These are phyloP conservation scores for Colletotrichum kahawae DNA, from an alignment of 2,329 filamentous ascomycete genomes.

Conservation along the genomic window DNA sequence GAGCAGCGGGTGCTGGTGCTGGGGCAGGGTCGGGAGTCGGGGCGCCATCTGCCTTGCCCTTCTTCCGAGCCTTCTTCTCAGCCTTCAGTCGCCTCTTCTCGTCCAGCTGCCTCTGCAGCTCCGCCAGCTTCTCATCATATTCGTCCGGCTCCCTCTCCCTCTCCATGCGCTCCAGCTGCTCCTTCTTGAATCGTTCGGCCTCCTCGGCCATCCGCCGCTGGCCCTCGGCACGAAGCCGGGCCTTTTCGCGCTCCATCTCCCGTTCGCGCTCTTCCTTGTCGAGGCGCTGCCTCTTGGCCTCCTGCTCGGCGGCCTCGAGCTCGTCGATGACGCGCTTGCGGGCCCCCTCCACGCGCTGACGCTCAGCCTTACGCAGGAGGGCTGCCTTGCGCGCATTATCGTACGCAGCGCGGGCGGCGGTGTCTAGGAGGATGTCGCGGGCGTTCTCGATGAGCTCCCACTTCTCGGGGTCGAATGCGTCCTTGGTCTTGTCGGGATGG, in stretches of 20 bases:
- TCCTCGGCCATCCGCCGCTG: constrained; percentile 41
- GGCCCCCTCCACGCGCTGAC: constrained; percentile 75
- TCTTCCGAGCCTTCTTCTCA: constrained; percentile 39
- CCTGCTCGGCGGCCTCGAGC: constrained; percentile 77
- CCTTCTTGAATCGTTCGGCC: constrained; percentile 44
- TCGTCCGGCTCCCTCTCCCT: constrained; percentile 39
- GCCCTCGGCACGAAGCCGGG: constrained; percentile 36
- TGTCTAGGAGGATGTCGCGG: constrained; percentile 80
- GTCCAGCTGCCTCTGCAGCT: constrained; percentile 29
- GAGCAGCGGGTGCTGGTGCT: neutral
- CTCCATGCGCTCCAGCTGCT: constrained; percentile 13
- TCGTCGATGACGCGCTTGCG: constrained; percentile 84
- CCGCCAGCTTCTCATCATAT: constrained; percentile 23
- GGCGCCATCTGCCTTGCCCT: neutral
- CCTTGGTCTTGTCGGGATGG: constrained; percentile 90
- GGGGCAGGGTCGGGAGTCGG: neutral
- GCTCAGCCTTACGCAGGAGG: constrained; percentile 71
- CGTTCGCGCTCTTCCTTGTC: constrained; percentile 42
- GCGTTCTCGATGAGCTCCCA: constrained; percentile 88
- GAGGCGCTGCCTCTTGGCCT: constrained; percentile 64
- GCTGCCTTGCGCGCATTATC: constrained; percentile 77
- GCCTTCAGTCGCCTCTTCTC: constrained; percentile 43
- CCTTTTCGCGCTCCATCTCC: constrained; percentile 42
- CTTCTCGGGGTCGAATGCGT: constrained; percentile 75
- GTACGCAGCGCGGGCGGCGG: constrained; percentile 75